phyloP scores from a whole-genome alignment of 805 yeast species.

The Candida vartiovaarae region DNA sequence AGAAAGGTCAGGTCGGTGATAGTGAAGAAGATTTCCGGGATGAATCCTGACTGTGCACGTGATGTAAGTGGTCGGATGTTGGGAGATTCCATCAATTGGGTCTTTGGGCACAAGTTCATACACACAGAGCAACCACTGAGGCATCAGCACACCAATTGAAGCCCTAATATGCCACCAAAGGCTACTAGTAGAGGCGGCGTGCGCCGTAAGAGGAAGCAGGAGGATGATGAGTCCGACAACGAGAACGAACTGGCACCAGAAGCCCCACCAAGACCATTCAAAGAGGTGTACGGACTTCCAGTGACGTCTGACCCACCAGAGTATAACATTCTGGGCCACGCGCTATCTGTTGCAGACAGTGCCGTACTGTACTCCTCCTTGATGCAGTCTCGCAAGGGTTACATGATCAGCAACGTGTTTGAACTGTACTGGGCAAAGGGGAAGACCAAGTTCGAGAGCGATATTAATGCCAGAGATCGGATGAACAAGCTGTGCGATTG shows the following conservation, averaged over 20 bases:
- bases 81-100: neutral
- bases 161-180: conserved; percentile 19
- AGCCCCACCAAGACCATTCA: conserved; percentile 47
- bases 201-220: conserved; percentile 13
- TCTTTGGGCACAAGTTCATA: no score
- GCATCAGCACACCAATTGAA: no score
- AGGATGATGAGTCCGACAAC: conserved; percentile 18
- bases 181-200: conserved; percentile 7
- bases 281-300: conserved; percentile 53
- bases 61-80: neutral
- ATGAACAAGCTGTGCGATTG: conserved; percentile 88
- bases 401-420: conserved; percentile 65
- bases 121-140: no score
- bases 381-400: conserved; percentile 61
- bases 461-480: conserved; percentile 64
- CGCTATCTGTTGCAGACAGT: conserved; percentile 65
- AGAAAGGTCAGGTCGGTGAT: neutral
- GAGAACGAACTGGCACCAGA: conserved; percentile 22
- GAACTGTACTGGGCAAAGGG: conserved; percentile 76
- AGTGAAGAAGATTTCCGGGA: no score
- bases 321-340: conserved; percentile 51
- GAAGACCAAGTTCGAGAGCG: conserved; percentile 32
- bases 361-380: conserved; percentile 68
- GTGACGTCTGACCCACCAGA: conserved; percentile 60
- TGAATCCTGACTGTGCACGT: no score